Base-by-base conservation (phyloP, 805 yeast species). In the Hanseniaspora mollemarum region DNA sequence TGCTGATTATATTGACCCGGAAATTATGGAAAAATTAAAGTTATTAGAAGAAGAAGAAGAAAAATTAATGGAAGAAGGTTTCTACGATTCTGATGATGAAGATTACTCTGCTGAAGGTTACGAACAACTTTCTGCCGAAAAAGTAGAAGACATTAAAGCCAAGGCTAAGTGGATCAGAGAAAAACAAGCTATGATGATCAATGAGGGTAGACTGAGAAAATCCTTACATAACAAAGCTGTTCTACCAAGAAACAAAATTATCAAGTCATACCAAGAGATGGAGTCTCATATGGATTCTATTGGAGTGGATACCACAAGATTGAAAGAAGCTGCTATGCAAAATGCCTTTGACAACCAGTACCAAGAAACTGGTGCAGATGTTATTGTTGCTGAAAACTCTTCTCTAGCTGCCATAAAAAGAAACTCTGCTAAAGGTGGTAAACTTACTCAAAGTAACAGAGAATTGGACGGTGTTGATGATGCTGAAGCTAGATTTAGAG, bases 11-110 rank as follows among this genome's bases (percentile, higher is more conserved):
- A 75, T 92, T 66, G 99, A 92, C 62, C 87, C 95, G 39, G 98
- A 92, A 59, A 92, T 92, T 63, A 83, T 87, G 44, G 83, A 86
- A 57, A 92, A 92, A 71, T 76, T 92, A 64, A 87, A 87, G 69
- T 95, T 95, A 16, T 73, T 92, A 57, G 99, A 92, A 71, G 96
- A 84, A 56, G 99, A 92, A 70, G 99, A 92, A 71, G 97, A 90
- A 68, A 77, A 81, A 65, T 77, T 92, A 60, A 95, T 90, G 69
- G 69, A 75, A 44, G 95, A 88, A 70, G 99, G 99, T 28, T 92
- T 92, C 72, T 92, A 92, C 67, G 94, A 87, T 59, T 81, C 94
- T 31, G 96, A 88, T 62, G 62, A 62, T 61, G 96, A 88, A 62
- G 74, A 75, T 46, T 83, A 78, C 43, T 67, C 73, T 48, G 84